Evolutionary conservation across 1,139 yeast species (phyloP), one percentile per base, ranked within the genome.

Genomic region (Sugiyamaella paludigena): DNA sequence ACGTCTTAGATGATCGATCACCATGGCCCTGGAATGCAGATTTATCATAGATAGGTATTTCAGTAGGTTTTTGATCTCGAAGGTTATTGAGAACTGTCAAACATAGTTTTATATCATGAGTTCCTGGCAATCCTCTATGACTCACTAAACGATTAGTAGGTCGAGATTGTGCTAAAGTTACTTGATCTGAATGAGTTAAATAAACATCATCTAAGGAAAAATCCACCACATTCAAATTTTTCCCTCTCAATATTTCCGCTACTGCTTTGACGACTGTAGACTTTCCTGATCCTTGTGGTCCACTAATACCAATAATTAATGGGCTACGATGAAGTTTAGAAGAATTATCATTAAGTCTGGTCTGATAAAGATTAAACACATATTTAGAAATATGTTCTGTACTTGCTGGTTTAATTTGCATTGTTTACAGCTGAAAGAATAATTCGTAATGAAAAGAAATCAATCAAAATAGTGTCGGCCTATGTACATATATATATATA

Each of bases 201-300:
- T 92, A 92, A 51, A 88, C 78, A 66, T 92, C 98, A 68, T 92
- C 98, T 64, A 89, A 78, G 56, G 95, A 89, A 46, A 87, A 72
- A 41, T 78, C 81, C 1, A 81, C 75, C 2, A 81, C 73, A 12
- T 66, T 70, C 32, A 77, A 64, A 5, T 79, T 76, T 45, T 70
- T 74, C n/a, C 60, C 49, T 9, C 67, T 59, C 27, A 82, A 65
- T 38, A 70, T 61, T 1, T 57, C 53, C 5, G 73, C 67, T 6
- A 86, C 67, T 31, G 73, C 67, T 1, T 67, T 63, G 0, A 91
- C 78, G 11, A 84, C 72, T 48, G 80, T 86, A 2, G 95, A 80
- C 66, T 91, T 91, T 0, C 98, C 98, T 1, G 94, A 84, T 0
- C 98, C 98, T 64, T 91, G 98, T 0, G 96, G 95, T 0, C 97